Evolutionary conservation across 768 basidiomycete species (phyloP).

Genomic region (Leucocoprinus sp.): DNA sequence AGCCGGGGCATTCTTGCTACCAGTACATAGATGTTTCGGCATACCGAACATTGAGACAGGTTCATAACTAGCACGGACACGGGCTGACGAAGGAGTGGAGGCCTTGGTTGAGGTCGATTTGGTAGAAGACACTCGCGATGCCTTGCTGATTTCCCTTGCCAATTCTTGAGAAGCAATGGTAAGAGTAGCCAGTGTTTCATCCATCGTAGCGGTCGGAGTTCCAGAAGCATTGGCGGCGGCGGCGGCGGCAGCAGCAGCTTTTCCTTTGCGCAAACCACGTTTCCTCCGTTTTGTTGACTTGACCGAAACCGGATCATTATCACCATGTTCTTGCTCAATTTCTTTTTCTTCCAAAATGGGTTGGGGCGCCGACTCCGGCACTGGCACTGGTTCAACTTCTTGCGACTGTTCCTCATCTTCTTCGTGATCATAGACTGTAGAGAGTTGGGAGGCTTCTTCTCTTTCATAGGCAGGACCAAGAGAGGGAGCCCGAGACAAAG

Average conservation of each 20-base stretch:
- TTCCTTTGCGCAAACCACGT: slow-evolving; percentile 79
- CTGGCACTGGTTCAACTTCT: slow-evolving; percentile 23
- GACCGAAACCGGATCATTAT: slow-evolving; percentile 36
- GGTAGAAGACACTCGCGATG: slow-evolving; percentile 38
- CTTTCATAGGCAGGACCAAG: slow-evolving; percentile 42
- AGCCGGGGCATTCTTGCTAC: slow-evolving; percentile 15
- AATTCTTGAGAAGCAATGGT: slow-evolving; percentile 76
- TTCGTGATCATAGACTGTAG: slow-evolving; percentile 47
- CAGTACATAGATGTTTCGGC: slow-evolving; percentile 26
- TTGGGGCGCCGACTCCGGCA: slow-evolving; percentile 30
- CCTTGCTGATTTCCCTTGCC: slow-evolving; percentile 75
- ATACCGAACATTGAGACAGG: slow-evolving; percentile 39
- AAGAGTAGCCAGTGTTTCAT: slow-evolving; percentile 59
- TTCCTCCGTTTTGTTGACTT: slow-evolving; percentile 75
- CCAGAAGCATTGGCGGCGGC: slow-evolving; percentile 23
- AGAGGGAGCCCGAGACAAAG: slow-evolving; percentile 58
- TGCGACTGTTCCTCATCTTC: slow-evolving; percentile 40
- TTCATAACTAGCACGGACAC: slow-evolving; percentile 26
- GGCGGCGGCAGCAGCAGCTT: slow-evolving; percentile 34
- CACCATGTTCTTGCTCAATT: slow-evolving; percentile 36
- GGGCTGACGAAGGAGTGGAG: slow-evolving; percentile 21
- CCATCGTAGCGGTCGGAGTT: slow-evolving; percentile 29
- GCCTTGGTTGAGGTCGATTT: slow-evolving; percentile 25
- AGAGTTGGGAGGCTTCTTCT: slow-evolving; percentile 36
- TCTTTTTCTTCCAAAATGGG: slow-evolving; percentile 33